Percentiles rank a stretch among this genome's conserved stretches.
Evolutionary conservation across 1,139 yeast genomes (phyloP).

Genomic region (Yamadazyma buinensis): DNA sequence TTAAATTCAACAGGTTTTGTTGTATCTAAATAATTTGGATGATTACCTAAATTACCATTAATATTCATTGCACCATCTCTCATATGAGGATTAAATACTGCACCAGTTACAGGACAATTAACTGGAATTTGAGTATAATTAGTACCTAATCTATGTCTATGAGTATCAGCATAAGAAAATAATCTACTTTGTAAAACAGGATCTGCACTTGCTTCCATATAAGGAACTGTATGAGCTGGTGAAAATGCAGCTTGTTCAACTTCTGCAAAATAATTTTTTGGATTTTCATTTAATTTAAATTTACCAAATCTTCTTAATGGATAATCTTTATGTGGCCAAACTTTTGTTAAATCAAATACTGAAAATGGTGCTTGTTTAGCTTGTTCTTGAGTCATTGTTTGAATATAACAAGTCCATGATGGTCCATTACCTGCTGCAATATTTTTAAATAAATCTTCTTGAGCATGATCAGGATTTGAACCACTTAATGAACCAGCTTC

Average conservation of each 20-base stretch:
- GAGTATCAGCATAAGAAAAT: constrained; percentile 85
- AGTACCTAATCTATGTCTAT: constrained; percentile 58
- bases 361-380: constrained; percentile 60
- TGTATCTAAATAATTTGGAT: constrained; percentile 75
- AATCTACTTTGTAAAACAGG: constrained; percentile 84
- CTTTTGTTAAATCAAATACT: constrained; percentile 68
- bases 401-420: constrained; percentile 62
- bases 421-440: constrained; percentile 60
- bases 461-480: constrained; percentile 61
- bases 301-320: constrained; percentile 75
- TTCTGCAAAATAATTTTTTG: constrained; percentile 76
- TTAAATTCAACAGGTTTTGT: constrained; percentile 53
- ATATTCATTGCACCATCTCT: constrained; percentile 89
- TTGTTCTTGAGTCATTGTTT: constrained; percentile 65
- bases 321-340: constrained; percentile 77
- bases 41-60: constrained; percentile 79
- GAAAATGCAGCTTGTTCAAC: constrained; percentile 81
- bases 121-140: constrained; percentile 75
- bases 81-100: constrained; percentile 56
- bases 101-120: constrained; percentile 56
- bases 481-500: constrained; percentile 59
- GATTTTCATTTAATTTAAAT: constrained; percentile 66
- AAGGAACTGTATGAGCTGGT: constrained; percentile 82
- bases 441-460: constrained; percentile 59
- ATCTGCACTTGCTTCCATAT: constrained; percentile 80